These are phyloP conservation scores for Escovopsis weberi DNA, from an alignment of 2,329 filamentous ascomycete genomes.

Conservation along the genomic window DNA sequence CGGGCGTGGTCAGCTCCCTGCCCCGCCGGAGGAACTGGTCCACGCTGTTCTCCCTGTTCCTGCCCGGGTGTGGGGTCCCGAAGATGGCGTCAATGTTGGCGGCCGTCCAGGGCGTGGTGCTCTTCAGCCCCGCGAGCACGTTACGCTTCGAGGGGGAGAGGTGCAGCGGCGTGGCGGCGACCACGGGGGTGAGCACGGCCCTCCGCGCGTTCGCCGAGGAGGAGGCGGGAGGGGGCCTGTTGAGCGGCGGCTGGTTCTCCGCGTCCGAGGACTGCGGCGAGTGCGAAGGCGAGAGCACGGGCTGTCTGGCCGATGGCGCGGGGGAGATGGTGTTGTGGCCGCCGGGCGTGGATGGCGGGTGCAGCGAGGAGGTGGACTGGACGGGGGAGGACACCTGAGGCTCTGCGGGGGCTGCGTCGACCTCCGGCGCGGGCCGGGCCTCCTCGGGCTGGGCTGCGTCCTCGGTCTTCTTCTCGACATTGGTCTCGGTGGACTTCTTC, in stretches of 20 bases:
- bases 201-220: slow-evolving; percentile 23
- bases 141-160: slow-evolving; percentile 50
- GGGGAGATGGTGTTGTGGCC: slow-evolving; percentile 23
- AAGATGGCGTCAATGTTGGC: slow-evolving; percentile 66
- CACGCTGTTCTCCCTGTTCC: slow-evolving; percentile 38
- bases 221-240: slow-evolving; percentile 39
- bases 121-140: slow-evolving; percentile 39
- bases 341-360: slow-evolving; percentile 28
- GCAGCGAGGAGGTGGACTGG: too few species aligned
- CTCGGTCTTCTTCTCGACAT: slow-evolving; percentile 1
- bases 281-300: slow-evolving; percentile 45
- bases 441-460: slow-evolving; percentile 1
- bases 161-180: slow-evolving; percentile 32
- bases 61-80: slow-evolving; percentile 24
- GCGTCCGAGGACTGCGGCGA: slow-evolving; percentile 67
- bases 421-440: too few species aligned
- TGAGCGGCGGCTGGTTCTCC: slow-evolving; percentile 62
- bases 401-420: too few species aligned
- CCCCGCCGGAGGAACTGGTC: slow-evolving; percentile 38
- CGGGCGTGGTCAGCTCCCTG: slow-evolving; percentile 52
- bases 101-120: slow-evolving; percentile 51
- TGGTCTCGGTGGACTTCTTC: slow-evolving; percentile 15
- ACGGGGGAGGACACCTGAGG: too few species aligned
- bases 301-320: slow-evolving; percentile 34
- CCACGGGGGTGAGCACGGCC: slow-evolving; percentile 27